Base-by-base conservation (phyloP, 2,329 filamentous ascomycete species). In the Pseudogymnoascus sp. region DNA sequence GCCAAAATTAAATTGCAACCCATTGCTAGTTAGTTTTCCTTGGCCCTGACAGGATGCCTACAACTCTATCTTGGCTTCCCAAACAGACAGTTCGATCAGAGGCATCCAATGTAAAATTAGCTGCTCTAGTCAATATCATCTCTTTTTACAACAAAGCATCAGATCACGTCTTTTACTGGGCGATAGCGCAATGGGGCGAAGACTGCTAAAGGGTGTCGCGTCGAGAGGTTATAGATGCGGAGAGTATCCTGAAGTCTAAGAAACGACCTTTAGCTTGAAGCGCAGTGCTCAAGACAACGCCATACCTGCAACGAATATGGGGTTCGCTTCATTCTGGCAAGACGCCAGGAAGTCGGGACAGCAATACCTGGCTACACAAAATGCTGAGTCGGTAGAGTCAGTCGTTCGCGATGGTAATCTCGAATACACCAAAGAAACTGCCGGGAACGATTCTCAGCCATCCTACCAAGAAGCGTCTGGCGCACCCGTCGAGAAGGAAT, bases 401-500 rank as follows among this genome's bases (percentile, higher is more conserved):
- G 43, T 54, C 25, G 25, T 54, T 54, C 43, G 58, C n/a, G 63
- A 65, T 59, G 64, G 64, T 8, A 50, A 41, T 38, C 60, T 67
- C 1, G 65, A 66, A 11, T 67, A 63, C 30, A 61, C 63, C 16
- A 63, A 65, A 16, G 66, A 66, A 38, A 62, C 59, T 35, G 79
- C 76, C 1, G 78, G 76, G 3, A 86, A 86, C 65, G 77, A 75
- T 18, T 30, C 43, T 32, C 43, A 14, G 73, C 77, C 4, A 71
- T 75, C 57, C 71, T 85, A 84, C 65, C 83, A 86, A 66, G 84
- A 87, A 67, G 82, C 81, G 0, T 76, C 77, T 6, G 84, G 84
- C 37, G 84, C 84, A 0, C 84, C 84, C 0, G 81, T 87, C 3
- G 84, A 87, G 69, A 72, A 71, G 1, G 67, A 76, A 2, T 86